Base-by-base conservation (phyloP, 192 early-diverging fungal species). In the Helicostylum pulchrum region DNA sequence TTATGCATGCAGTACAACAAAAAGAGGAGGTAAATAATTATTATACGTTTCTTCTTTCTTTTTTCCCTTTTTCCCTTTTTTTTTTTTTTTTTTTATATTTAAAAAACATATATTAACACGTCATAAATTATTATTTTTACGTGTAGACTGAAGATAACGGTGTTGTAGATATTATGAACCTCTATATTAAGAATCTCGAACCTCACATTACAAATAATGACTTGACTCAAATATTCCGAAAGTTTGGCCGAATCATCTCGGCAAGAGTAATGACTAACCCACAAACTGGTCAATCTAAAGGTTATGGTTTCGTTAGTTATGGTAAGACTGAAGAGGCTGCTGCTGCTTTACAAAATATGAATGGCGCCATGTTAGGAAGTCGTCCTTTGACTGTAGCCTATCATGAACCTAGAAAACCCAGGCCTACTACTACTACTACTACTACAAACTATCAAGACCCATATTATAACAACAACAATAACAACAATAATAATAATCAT, bases 111-210 rank as follows among this genome's bases (percentile, higher is more conserved):
- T 52, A 52, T 19, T 52, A 26, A 23, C 19, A 52, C 50, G 20
- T 23, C 50, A 52, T 23, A 26, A 26, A 4, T 23, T 44, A 19
- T 17, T 39, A 19, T 42, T 14, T 44, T 10, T 39, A 2, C 19
- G 8, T 17, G 30, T 31, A 51, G 20, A 0, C 58, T 44, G 34
- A 60, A 51, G 48, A 54, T 57, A 57, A 45, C 23, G 71, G 67
- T 14, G 8, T 49, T 21, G 75, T 80, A 7, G 78, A 80, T 57
- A 62, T 69, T 42, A 65, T 90, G 64, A 97, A 97, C 79, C 90
- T 97, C 68, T 97, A 95, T 77, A 97, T 97, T 80, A 97, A 97
- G 82, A 97, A 97, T 87, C 79, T 97, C 55, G 94, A 96, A 80
- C 77, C 87, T 30, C 81, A 88, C 59, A 94, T 96, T 66, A 93